phyloP scores from a whole-genome alignment of 225 moss, liverwort and hornwort genomes.

The Climacium dendroides region DNA sequence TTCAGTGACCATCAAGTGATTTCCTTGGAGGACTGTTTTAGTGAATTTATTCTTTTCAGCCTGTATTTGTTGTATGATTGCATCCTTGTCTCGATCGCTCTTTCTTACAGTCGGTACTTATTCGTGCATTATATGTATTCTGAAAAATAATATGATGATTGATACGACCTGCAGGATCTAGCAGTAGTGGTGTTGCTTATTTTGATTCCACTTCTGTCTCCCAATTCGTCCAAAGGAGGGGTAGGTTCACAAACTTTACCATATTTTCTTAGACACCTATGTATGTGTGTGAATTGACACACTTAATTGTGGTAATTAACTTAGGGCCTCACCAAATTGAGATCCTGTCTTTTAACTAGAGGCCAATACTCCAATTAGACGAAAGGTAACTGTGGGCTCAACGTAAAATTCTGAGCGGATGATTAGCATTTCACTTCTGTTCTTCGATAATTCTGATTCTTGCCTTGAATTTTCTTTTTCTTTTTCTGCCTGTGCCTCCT shows the following conservation, averaged over 20 bases:
- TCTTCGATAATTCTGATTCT: not conserved
- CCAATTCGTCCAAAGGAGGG: conserved; percentile 87
- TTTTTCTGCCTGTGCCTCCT: not conserved
- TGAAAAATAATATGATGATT: not conserved
- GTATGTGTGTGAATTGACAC: not conserved
- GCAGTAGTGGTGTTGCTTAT: conserved; percentile 97
- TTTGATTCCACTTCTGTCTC: conserved; percentile 83
- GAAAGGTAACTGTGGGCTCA: not conserved
- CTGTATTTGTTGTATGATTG: not conserved
- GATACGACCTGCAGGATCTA: conserved; percentile 52
- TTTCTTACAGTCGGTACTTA: not conserved
- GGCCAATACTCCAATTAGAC: not conserved
- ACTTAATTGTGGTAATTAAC: not conserved
- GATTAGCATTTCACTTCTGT: not conserved
- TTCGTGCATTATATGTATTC: not conserved
- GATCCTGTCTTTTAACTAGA: not conserved
- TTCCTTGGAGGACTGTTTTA: not conserved
- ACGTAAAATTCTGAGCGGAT: not conserved
- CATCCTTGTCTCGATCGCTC: not conserved
- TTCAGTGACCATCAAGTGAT: not conserved
- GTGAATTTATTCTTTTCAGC: not conserved
- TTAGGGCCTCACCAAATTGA: not conserved
- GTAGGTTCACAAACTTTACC: conserved; percentile 28
- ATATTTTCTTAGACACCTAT: not conserved
- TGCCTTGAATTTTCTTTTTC: not conserved